These are phyloP conservation scores for Bromus sterilis DNA, from an alignment of 176 grass and related monocot genomes.

Conservation along the genomic window DNA sequence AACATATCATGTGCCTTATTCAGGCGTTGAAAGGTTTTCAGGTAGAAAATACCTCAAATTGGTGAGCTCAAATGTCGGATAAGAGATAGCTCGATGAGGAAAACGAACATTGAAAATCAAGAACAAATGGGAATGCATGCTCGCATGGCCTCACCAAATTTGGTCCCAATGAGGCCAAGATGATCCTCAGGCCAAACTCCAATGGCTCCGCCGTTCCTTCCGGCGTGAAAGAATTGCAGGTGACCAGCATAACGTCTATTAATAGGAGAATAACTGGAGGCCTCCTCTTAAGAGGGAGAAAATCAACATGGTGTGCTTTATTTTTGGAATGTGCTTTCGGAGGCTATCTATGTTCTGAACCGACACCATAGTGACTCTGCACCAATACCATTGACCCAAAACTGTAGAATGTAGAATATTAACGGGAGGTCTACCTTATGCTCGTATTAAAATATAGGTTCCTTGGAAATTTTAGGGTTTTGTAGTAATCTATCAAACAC, in stretches of 20 bases:
- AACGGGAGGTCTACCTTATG: not conserved
- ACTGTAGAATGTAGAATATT: not conserved
- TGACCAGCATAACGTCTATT: conserved; percentile 23
- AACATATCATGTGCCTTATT: not conserved
- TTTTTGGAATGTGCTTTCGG: conserved; percentile 28
- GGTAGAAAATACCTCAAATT: not conserved
- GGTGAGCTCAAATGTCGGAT: not conserved
- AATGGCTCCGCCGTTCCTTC: conserved; percentile 25
- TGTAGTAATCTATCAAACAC: too few species aligned
- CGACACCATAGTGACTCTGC: not conserved
- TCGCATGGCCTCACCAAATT: conserved; percentile 22
- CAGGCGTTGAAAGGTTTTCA: not conserved
- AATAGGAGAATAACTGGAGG: conserved; percentile 28
- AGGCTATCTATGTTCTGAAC: conserved; percentile 8
- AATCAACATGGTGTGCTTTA: conserved; percentile 23
- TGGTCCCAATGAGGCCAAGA: conserved; percentile 7
- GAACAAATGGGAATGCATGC: not conserved
- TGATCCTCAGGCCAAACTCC: not conserved
- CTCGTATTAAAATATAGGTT: too few species aligned
- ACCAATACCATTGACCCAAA: not conserved
- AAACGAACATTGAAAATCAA: not conserved
- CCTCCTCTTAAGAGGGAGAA: conserved; percentile 7
- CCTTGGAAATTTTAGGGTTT: too few species aligned
- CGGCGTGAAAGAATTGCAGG: conserved; percentile 18
- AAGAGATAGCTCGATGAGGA: not conserved